Base-by-base conservation (phyloP, 148 eudicot genomes). In the Beta vulgaris region DNA sequence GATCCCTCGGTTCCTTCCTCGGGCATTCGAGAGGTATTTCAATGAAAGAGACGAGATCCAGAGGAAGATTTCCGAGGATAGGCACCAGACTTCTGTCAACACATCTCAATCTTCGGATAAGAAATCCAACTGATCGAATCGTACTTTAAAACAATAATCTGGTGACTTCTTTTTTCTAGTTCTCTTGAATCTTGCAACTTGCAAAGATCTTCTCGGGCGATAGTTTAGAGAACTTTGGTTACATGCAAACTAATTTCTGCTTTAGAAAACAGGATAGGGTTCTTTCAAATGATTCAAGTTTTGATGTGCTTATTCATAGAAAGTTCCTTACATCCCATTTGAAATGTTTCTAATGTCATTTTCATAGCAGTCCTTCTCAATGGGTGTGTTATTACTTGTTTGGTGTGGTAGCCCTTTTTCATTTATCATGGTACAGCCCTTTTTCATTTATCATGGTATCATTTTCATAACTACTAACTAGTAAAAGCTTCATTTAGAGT, bases 1-100 rank as follows among this genome's bases (percentile, higher is more conserved):
- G 82, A 87, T 91, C 76, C 92, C 96, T 34, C 84, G 75, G 23
- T 87, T 91, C 69, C 89, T 94, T 6, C 98, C 98, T 3, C 87
- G 74, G 78, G 96, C 98, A 2, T 91, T 94, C 23, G 93, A 91
- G 77, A 81, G 67, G 46, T 88, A 94, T 76, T 91, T 90, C 74
- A 72, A 29, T 31, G 89, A 86, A 77, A 83, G 90, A 72, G 88
- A 87, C 11, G 97, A 94, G 73, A 43, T 74, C 43, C 80, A 36
- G 3, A 73, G 82, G 25, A 92, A 92, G 68, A 76, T 75, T 40
- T 77, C 78, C 0, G 91, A 88, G 72, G 92, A 92, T 62, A 88
- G 75, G 76, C 79, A 49, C 9, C 67, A 84, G 0, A 73, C 80
- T 7, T 75, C 85, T 7, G 70, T 75, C 48, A 79, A 77, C 53